Evolutionary conservation across 768 basidiomycete genomes (phyloP).

Genomic region (Termitomyces sp.): DNA sequence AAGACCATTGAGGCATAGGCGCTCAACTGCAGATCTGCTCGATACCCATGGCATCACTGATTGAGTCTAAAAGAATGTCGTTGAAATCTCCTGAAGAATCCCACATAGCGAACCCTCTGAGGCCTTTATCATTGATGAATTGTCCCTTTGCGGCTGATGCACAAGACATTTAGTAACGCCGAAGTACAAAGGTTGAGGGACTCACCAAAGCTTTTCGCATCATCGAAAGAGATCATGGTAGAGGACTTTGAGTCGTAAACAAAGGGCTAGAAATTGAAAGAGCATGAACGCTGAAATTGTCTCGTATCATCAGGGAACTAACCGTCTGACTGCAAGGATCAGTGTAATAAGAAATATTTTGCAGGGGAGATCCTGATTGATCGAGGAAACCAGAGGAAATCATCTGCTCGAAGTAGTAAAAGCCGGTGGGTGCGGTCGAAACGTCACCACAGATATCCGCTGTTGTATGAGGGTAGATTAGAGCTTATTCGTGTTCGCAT

Average conservation of each 20-base stretch:
- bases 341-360: conserved; percentile 49
- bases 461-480: background rate
- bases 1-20: background rate
- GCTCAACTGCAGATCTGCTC: conserved; percentile 12
- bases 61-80: conserved; percentile 52
- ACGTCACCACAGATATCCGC: conserved; percentile 43
- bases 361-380: conserved; percentile 35
- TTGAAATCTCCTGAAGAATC: conserved; percentile 56
- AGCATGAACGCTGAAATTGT: background rate
- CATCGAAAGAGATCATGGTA: conserved; percentile 65
- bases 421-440: conserved; percentile 32
- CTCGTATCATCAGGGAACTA: conserved; percentile 18
- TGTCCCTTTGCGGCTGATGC: conserved; percentile 46
- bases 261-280: conserved; percentile 42
- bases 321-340: conserved; percentile 76
- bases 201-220: conserved; percentile 51
- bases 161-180: background rate
- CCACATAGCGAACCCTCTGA: conserved; percentile 68
- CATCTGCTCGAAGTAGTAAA: conserved; percentile 60
- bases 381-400: conserved; percentile 50
- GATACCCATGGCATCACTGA: conserved; percentile 35
- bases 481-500: background rate
- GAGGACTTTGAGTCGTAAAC: conserved; percentile 52
- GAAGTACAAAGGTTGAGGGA: background rate
- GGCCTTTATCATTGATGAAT: conserved; percentile 46